These are phyloP conservation scores for Dactylellina leptospora DNA, from an alignment of 2,329 filamentous ascomycete species.

Conservation along the genomic window DNA sequence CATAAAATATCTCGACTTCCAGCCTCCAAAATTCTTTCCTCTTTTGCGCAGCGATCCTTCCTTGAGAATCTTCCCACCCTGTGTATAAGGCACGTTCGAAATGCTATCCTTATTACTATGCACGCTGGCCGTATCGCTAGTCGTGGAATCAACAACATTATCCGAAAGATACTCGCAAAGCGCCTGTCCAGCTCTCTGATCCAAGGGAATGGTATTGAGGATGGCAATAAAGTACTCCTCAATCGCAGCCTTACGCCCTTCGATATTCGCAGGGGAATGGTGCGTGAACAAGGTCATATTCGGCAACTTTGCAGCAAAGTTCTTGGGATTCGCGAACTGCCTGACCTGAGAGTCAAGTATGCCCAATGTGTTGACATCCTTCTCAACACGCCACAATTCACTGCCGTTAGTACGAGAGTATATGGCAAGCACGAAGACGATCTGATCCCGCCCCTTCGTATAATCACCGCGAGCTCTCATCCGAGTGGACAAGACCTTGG, in stretches of 20 bases:
- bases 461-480: slow-evolving; percentile 63
- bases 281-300: slow-evolving; percentile 88
- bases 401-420: slow-evolving; percentile 77
- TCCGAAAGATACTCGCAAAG: slow-evolving; percentile 86
- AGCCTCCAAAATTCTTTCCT: slow-evolving; percentile 98
- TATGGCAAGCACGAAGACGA: slow-evolving; percentile 83
- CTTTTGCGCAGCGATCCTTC: slow-evolving; percentile 91
- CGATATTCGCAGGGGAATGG: slow-evolving; percentile 91
- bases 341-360: slow-evolving; percentile 83
- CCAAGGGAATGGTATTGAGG: slow-evolving; percentile 77
- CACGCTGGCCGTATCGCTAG: slow-evolving; percentile 65
- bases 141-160: slow-evolving; percentile 67
- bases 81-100: slow-evolving; percentile 60
- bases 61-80: slow-evolving; percentile 61
- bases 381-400: slow-evolving; percentile 94
- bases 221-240: slow-evolving; percentile 87
- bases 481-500: slow-evolving; percentile 91
- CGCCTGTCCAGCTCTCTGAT: slow-evolving; percentile 77
- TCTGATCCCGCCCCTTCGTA: slow-evolving; percentile 49
- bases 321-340: slow-evolving; percentile 66
- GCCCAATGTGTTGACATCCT: slow-evolving; percentile 82
- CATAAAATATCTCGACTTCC: slow-evolving; percentile 82
- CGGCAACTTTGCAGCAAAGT: slow-evolving; percentile 78
- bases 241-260: slow-evolving; percentile 81
- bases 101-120: slow-evolving; percentile 59